phyloP scores from a whole-genome alignment of 805 yeast species.

The Barnettozyma vustinii region DNA sequence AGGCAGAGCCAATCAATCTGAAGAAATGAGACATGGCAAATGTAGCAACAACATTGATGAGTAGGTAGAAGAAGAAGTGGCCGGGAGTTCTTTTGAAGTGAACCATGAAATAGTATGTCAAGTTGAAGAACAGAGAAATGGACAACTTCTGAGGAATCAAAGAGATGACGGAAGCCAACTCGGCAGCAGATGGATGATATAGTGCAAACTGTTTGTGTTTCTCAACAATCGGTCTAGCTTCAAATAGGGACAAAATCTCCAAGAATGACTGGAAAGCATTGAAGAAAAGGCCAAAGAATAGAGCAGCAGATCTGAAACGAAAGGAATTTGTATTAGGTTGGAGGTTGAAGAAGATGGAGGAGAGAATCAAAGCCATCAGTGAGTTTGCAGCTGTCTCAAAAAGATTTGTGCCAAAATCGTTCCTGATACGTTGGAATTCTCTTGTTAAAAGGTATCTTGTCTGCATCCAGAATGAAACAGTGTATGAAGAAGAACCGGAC shows the following conservation, averaged over 20 bases:
- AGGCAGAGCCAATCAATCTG: conserved; percentile 45
- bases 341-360: conserved; percentile 52
- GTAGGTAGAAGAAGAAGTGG: conserved; percentile 45
- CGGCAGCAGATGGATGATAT: conserved; percentile 72
- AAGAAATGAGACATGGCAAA: conserved; percentile 49
- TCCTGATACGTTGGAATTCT: conserved; percentile 41
- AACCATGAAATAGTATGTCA: conserved; percentile 54
- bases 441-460: conserved; percentile 38
- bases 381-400: conserved; percentile 39
- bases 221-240: conserved; percentile 52
- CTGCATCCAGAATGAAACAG: conserved; percentile 46
- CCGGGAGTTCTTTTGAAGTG: conserved; percentile 44
- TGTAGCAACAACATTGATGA: conserved; percentile 37
- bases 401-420: conserved; percentile 40
- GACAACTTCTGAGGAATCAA: conserved; percentile 58
- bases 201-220: conserved; percentile 70
- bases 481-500: conserved; percentile 41
- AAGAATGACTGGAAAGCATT: conserved; percentile 52
- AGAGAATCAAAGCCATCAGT: conserved; percentile 45
- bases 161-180: conserved; percentile 54
- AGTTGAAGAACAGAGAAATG: conserved; percentile 38
- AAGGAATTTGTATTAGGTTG: conserved; percentile 37
- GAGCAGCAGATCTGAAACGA: conserved; percentile 49
- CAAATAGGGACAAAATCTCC: conserved; percentile 50
- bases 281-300: conserved; percentile 59